phyloP scores from a whole-genome alignment of 2,329 filamentous ascomycete species.

The Bipolaris bicolor region DNA sequence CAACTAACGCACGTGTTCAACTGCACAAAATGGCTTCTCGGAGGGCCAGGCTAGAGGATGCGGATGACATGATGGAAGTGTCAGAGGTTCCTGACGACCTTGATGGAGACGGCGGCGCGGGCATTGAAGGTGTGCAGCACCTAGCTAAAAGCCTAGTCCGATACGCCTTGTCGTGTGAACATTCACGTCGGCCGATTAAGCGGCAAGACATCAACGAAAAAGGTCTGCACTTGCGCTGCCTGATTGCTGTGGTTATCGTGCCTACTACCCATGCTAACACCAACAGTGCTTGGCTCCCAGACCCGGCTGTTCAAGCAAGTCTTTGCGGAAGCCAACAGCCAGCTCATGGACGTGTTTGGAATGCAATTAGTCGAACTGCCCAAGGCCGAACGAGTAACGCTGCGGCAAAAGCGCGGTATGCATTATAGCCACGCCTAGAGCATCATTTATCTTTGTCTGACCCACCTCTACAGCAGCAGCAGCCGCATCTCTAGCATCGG shows the following conservation, averaged over 20 bases:
- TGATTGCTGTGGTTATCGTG: neutral
- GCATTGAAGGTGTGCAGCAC: slow-evolving; percentile 37
- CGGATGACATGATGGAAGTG: slow-evolving; percentile 24
- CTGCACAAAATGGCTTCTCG: slow-evolving; percentile 2
- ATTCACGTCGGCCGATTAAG: slow-evolving; percentile 63
- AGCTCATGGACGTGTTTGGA: slow-evolving; percentile 77
- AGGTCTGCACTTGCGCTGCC: slow-evolving; percentile 28
- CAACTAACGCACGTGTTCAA: neutral
- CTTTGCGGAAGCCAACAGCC: slow-evolving; percentile 76
- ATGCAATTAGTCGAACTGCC: slow-evolving; percentile 91
- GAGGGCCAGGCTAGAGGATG: slow-evolving; percentile 28
- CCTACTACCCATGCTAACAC: slow-evolving; percentile 11
- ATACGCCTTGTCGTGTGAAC: slow-evolving; percentile 66
- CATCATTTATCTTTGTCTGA: neutral
- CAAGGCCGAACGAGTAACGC: slow-evolving; percentile 76
- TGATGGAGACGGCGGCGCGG: slow-evolving; percentile 33
- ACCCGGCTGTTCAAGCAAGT: slow-evolving; percentile 75
- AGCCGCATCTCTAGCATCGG: slow-evolving; percentile 65
- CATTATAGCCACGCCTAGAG: neutral
- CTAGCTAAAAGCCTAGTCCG: slow-evolving; percentile 68
- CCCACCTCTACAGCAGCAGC: slow-evolving; percentile 20
- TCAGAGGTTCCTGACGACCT: neutral
- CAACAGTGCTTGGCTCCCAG: slow-evolving; percentile 69
- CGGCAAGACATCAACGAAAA: slow-evolving; percentile 64
- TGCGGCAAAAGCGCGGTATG: slow-evolving; percentile 78